Evolutionary conservation across 352 stramenopile species (phyloP), one percentile per base, ranked within the genome.

Genomic region (Phytophthora agathidicida): DNA sequence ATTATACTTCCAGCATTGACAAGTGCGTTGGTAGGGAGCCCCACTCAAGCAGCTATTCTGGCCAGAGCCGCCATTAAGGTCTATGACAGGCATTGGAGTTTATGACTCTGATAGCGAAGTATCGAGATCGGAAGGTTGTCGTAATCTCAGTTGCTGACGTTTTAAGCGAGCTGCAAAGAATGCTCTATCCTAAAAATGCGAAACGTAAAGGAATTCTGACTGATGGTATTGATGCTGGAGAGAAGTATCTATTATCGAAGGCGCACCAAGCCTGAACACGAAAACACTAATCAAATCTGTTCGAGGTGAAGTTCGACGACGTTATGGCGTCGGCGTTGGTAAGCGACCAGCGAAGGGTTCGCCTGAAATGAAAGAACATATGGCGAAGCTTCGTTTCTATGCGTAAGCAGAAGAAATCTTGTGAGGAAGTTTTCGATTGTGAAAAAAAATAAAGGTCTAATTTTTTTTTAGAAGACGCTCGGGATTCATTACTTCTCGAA

Each of bases 231-330:
- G 57, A 60, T 43, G 11, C 37, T 10, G 27, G 30, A 0, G 46
- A 65, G 13, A 45, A 36, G 11, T 45, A 10, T 23, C 23, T 51
- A n/a, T n/a, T 65, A 9, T 42, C 16, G 5, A 57, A 51, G 3
- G 31, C 46, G 8, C n/a, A 58, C 22, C 9, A 64, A 64, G 1
- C 56, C 52, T 0, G 56, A 58, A 3, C 56, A 65, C 35, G 39
- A 22, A n/a, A 10, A n/a, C 30, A 2, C 16, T 64, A 8, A 60
- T 60, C 32, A 54, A n/a, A 6, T 41, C 30, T 1, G 8, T 60
- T 3, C 31, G 39, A 11, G 26, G 43, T 7, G 38, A 60, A 2
- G 35, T 66, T 31, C 0, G 2, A 0, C 3, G 43, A 3, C 57
- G 39, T 8, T 66, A 60, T 17, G 57, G 57, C 9, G 47, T 66